A percentile compares a stretch with the other conserved stretches of the same genome.
phyloP scores from a whole-genome alignment of 225 moss, liverwort and hornwort genomes.

The Bryum argenteum region DNA sequence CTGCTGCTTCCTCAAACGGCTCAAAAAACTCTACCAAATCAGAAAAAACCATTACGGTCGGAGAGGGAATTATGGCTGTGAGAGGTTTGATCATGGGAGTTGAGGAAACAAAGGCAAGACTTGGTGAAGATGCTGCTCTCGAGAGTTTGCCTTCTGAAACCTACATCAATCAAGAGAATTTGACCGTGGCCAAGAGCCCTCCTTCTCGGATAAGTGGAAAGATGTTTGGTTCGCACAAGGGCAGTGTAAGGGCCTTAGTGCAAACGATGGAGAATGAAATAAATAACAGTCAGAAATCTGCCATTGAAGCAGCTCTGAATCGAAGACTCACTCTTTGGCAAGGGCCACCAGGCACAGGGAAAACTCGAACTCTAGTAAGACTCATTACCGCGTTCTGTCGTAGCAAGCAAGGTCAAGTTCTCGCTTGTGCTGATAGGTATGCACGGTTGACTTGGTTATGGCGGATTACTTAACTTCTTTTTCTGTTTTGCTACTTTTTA shows the following conservation, averaged over 20 bases:
- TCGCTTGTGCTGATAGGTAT: slow-evolving; percentile 70
- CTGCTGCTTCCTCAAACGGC: slow-evolving; percentile 31
- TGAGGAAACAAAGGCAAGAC: slow-evolving; percentile 54
- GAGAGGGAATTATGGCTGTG: slow-evolving; percentile 81
- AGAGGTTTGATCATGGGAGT: slow-evolving; percentile 72
- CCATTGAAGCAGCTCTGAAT: slow-evolving; percentile 80
- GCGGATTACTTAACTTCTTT: background rate
- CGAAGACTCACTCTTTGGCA: slow-evolving; percentile 87
- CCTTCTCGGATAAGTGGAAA: slow-evolving; percentile 72
- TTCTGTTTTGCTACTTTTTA: background rate
- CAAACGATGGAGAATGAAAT: slow-evolving; percentile 63
- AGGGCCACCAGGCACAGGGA: slow-evolving; percentile 97
- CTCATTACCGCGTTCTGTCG: slow-evolving; percentile 56
- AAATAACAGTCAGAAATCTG: slow-evolving; percentile 78
- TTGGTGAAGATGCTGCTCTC: slow-evolving; percentile 28
- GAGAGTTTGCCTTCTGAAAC: slow-evolving; percentile 25
- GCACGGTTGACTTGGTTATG: slow-evolving; percentile 28
- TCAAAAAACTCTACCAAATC: slow-evolving; percentile 39
- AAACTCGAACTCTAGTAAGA: slow-evolving; percentile 88
- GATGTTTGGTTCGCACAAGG: slow-evolving; percentile 68
- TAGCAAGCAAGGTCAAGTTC: slow-evolving; percentile 59
- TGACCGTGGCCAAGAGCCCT: slow-evolving; percentile 57
- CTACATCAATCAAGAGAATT: slow-evolving; percentile 47
- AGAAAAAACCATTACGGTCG: slow-evolving; percentile 50
- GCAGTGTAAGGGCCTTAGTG: slow-evolving; percentile 54